Conservation (phyloP, 805 yeast species). For the Schwanniomyces sp. region DNA sequence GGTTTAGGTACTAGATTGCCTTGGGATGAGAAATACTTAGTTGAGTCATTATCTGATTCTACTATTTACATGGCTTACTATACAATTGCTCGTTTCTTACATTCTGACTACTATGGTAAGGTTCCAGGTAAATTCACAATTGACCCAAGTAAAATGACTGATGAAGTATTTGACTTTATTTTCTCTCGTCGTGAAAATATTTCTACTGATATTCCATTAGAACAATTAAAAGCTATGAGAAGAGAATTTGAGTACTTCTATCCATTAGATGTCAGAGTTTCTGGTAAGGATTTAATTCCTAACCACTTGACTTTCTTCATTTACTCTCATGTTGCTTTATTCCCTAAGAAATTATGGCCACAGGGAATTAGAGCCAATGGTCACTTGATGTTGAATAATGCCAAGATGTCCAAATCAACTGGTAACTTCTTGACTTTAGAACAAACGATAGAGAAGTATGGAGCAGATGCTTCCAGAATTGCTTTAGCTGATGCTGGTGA, state of each 20-base stretch:
- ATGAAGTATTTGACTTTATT: conserved; percentile 89
- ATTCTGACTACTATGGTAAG: conserved; percentile 81
- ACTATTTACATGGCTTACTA: conserved; percentile 94
- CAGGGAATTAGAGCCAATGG: conserved; percentile 92
- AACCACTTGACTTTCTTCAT: conserved; percentile 96
- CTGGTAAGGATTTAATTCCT: conserved; percentile 96
- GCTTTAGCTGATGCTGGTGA: conserved; percentile 99
- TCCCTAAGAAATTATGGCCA: conserved; percentile 93
- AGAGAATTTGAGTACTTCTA: conserved; percentile 96
- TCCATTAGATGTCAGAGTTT: conserved; percentile 87
- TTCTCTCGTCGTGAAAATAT: conserved; percentile 70
- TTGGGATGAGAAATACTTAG: conserved; percentile 92
- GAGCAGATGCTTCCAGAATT: conserved; percentile 96
- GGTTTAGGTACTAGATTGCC: conserved; percentile 95
- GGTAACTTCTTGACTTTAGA: conserved; percentile 94
- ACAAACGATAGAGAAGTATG: conserved; percentile 82
- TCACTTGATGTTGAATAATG: conserved; percentile 90
- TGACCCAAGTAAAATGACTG: conserved; percentile 82
- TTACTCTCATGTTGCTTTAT: conserved; percentile 88
- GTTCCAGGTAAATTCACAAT: conserved; percentile 72
- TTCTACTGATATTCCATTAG: conserved; percentile 59
- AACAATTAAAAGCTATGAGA: conserved; percentile 70
- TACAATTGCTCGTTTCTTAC: conserved; percentile 84
- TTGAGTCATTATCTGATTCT: conserved; percentile 94
- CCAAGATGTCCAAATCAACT: conserved; percentile 96